A percentile compares a stretch with the other conserved stretches of the same genome.
Evolutionary conservation across 176 grass and related monocot genomes (phyloP).

Genomic region (Oryza australiensis): DNA sequence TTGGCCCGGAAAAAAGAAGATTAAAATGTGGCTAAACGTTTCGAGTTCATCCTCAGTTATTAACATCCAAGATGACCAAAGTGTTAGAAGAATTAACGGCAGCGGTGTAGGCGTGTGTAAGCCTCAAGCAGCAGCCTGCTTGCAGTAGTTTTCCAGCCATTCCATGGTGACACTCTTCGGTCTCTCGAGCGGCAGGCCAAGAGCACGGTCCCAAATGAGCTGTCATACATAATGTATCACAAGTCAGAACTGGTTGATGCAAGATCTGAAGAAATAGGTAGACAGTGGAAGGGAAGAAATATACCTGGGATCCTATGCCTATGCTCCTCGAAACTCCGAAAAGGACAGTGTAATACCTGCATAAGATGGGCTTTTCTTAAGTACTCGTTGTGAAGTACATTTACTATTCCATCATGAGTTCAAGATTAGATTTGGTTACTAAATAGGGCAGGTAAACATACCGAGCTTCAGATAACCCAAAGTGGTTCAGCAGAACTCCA

Average conservation of each 20-base stretch:
- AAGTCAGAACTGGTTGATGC: not conserved
- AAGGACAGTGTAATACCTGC: slow-evolving; percentile 79
- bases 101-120: not conserved
- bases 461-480: slow-evolving; percentile 86
- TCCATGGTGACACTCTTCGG: slow-evolving; percentile 82
- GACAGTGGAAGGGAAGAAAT: not conserved
- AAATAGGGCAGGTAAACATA: slow-evolving; percentile 33
- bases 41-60: too few species aligned
- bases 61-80: too few species aligned
- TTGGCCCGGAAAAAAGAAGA: too few species aligned
- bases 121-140: slow-evolving; percentile 53
- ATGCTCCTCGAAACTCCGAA: slow-evolving; percentile 86
- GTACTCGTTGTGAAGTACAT: slow-evolving; percentile 4
- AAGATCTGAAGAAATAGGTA: not conserved
- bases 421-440: not conserved
- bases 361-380: not conserved
- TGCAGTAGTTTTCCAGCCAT: slow-evolving; percentile 86
- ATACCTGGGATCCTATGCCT: slow-evolving; percentile 90
- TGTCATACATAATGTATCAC: slow-evolving; percentile 35
- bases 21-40: too few species aligned
- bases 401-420: not conserved
- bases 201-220: slow-evolving; percentile 40
- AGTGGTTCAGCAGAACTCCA: slow-evolving; percentile 77
- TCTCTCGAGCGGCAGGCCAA: not conserved
- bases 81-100: too few species aligned